Evolutionary conservation across 164 flowering plant genomes (phyloP), one percentile per base, ranked within the genome.

Genomic region (Aristolochia californica): DNA sequence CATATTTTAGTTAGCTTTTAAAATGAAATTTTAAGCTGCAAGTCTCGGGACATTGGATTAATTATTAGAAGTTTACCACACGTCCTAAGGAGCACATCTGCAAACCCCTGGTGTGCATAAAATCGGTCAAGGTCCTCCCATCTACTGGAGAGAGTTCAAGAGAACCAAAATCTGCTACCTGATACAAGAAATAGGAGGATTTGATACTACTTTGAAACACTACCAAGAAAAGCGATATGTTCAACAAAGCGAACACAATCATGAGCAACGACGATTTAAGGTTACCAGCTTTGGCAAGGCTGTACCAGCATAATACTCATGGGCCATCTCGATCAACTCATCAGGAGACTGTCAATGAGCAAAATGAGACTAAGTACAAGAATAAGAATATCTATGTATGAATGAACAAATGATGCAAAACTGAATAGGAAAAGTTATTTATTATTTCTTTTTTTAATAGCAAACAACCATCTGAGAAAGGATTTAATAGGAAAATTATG

Each of bases 91-190:
- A 91, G 59, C 77, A 71, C 88, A 91, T 88, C 57, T 71, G 79
- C 75, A 91, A 74, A 43, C 98, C 98, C 71, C 96, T 81, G 38
- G 96, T 88, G 53, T 91, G 98, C 98, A 91, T 88, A 63, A 91
- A 91, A 72, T 91, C 98, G 34, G 98, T 91, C 69, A 88, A 70
- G 45, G 98, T 91, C 78, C 96, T 79, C 62, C 98, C 98, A 75
- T 91, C 98, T 60, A 91, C 98, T 1, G 98, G 96, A 61, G 98
- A 91, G 68, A 91, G 95, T 70, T 91, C 98, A 34, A 91, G 88
- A 45, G 96, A 87, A 44, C 90, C 96, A 81, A 91, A 91, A 80
- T 91, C 98, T 68, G 96, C 82, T 27, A 91, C 98, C 98, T 91
- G 66, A 65, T 45, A 58, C 56, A 57, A 40, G 57, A 40, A 55